Conservation (phyloP, 2,329 filamentous ascomycete species). For the Hypomyces rosellus region DNA sequence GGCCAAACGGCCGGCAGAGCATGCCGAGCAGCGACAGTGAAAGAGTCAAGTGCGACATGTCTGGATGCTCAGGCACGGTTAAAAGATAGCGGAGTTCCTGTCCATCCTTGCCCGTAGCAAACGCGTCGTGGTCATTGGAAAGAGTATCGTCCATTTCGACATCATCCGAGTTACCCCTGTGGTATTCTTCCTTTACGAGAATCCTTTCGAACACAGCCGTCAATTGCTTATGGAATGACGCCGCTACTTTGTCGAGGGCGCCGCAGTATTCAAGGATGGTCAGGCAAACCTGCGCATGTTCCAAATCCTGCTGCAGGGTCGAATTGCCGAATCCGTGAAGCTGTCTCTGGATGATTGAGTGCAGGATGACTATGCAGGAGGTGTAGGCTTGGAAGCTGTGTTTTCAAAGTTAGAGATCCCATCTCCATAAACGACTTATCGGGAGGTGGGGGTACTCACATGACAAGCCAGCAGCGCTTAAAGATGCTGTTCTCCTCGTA, state of each 20-base stretch:
- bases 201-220: neutral
- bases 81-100: neutral
- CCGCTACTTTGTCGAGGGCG: constrained; percentile 1
- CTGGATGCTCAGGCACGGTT: too few relatives aligned
- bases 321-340: constrained; percentile 1
- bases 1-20: too few relatives aligned
- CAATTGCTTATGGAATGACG: neutral
- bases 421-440: too few relatives aligned
- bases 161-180: too few relatives aligned
- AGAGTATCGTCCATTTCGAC: too few relatives aligned
- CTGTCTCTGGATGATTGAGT: constrained; percentile 7
- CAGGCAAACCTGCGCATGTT: constrained; percentile 2
- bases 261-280: constrained; percentile 5
- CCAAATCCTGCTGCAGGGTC: neutral
- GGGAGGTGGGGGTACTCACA: constrained; percentile 1
- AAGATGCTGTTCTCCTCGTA: constrained; percentile 6
- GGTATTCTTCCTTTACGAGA: neutral
- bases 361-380: constrained; percentile 5
- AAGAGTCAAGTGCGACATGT: too few relatives aligned
- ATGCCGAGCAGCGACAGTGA: too few relatives aligned
- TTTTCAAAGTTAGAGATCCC: too few relatives aligned
- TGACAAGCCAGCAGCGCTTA: constrained; percentile 10
- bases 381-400: constrained; percentile 7
- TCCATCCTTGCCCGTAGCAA: too few relatives aligned
- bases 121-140: too few relatives aligned